These are phyloP conservation scores for Jaltomata sinuosa DNA, from an alignment of 257 asterid genomes.

Conservation along the genomic window DNA sequence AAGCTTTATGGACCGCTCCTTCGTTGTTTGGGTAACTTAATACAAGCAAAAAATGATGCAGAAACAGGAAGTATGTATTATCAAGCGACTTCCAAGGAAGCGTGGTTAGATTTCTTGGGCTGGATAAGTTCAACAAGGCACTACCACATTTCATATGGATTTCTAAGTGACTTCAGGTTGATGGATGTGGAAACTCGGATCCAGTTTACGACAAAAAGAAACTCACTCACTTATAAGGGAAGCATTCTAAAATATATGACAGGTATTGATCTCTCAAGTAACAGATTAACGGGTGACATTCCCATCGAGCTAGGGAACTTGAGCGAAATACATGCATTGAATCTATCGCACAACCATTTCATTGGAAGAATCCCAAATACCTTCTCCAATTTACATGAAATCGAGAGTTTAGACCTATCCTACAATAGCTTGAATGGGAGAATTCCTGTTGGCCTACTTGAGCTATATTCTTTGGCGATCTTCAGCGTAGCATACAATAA, in stretches of 20 bases:
- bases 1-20: background rate
- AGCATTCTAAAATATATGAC: background rate
- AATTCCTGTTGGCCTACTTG: background rate
- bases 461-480: background rate
- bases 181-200: background rate
- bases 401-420: background rate
- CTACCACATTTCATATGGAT: background rate
- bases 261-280: constrained; percentile 6
- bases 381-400: background rate
- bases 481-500: constrained; percentile 8
- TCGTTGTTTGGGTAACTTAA: background rate
- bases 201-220: background rate
- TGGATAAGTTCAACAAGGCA: background rate
- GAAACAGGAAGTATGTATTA: background rate
- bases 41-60: background rate
- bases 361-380: background rate
- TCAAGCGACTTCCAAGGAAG: background rate
- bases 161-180: background rate
- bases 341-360: background rate
- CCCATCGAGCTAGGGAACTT: background rate
- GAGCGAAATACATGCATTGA: background rate
- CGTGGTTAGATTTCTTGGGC: background rate
- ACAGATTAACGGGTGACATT: background rate
- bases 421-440: background rate
- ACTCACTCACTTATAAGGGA: background rate